Percentiles rank a stretch among this genome's conserved stretches.
Conservation (phyloP, 1,284 basidiomycete genomes). For the Trichosporon sp. region DNA sequence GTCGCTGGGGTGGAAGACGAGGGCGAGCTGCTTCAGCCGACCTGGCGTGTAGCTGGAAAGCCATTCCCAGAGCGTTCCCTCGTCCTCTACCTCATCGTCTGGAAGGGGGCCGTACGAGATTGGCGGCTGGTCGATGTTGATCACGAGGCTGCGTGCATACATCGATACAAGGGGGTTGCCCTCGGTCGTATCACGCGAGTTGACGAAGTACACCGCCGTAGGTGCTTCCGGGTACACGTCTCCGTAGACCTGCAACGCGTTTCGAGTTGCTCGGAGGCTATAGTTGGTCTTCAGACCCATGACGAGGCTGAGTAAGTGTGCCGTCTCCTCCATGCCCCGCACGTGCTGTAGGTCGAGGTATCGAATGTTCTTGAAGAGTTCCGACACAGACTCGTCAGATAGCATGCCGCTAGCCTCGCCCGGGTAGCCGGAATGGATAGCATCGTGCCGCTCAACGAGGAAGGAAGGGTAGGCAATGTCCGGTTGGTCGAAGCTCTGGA, state of each 20-base stretch:
- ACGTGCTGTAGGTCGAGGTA: background rate
- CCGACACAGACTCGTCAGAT: background rate
- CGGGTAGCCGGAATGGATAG: background rate
- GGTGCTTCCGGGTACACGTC: background rate
- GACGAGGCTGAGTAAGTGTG: background rate
- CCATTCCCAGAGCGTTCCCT: constrained; percentile 3
- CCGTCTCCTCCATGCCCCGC: background rate
- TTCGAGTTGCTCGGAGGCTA: background rate
- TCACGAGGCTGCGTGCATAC: background rate
- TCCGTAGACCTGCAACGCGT: background rate
- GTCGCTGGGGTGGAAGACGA: background rate
- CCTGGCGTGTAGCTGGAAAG: background rate
- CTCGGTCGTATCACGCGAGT: background rate
- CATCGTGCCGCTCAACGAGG: background rate
- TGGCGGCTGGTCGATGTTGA: constrained; percentile 4
- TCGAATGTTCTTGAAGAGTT: background rate
- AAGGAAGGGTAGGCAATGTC: background rate
- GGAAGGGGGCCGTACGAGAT: background rate
- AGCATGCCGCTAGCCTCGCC: background rate
- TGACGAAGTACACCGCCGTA: background rate
- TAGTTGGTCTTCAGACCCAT: background rate
- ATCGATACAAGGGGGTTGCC: background rate
- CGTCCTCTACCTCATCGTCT: background rate
- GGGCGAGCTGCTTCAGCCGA: background rate
- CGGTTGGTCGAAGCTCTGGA: background rate